Evolutionary conservation across 2,329 filamentous ascomycete genomes (phyloP).

Genomic region (Curvularia verruculosa): DNA sequence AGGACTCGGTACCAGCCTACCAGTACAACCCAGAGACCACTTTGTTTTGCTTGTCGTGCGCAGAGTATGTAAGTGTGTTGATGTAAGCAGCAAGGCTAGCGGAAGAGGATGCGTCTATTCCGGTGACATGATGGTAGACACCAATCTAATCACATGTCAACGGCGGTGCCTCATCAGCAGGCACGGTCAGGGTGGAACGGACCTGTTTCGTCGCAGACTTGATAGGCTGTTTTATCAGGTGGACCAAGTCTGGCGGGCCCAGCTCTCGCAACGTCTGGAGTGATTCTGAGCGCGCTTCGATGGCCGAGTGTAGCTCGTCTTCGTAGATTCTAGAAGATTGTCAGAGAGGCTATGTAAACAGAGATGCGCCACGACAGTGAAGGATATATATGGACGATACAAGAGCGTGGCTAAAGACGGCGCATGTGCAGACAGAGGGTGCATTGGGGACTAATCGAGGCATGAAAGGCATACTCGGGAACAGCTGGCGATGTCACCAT

Average conservation of each 20-base stretch:
- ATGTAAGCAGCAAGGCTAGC: constrained; percentile 97
- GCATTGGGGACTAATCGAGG: constrained; percentile 14
- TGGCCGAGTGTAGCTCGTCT: constrained; percentile 87
- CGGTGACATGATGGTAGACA: constrained; percentile 97
- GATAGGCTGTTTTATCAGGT: constrained; percentile 80
- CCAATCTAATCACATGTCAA: constrained; percentile 66
- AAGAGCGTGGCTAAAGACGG: neutral
- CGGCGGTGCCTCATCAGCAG: constrained; percentile 11
- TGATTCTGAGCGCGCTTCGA: constrained; percentile 90
- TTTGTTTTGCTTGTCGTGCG: constrained; percentile 82
- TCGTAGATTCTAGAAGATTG: constrained; percentile 76
- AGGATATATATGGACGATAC: neutral
- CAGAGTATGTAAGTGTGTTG: constrained; percentile 92
- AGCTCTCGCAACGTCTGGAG: constrained; percentile 86
- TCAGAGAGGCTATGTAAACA: constrained; percentile 7
- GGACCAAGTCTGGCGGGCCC: constrained; percentile 92
- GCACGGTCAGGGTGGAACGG: constrained; percentile 21
- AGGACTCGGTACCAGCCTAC: constrained; percentile 55
- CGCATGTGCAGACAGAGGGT: constrained; percentile 8
- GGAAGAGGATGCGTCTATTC: constrained; percentile 95
- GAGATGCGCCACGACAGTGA: neutral
- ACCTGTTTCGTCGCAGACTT: constrained; percentile 65
- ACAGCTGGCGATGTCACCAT: constrained; percentile 53
- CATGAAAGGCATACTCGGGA: constrained; percentile 49
- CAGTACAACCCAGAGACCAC: constrained; percentile 95